Evolutionary conservation across 2,329 filamentous ascomycete genomes (phyloP), one percentile per base, ranked within the genome.

Genomic region (Aspergillus latus): DNA sequence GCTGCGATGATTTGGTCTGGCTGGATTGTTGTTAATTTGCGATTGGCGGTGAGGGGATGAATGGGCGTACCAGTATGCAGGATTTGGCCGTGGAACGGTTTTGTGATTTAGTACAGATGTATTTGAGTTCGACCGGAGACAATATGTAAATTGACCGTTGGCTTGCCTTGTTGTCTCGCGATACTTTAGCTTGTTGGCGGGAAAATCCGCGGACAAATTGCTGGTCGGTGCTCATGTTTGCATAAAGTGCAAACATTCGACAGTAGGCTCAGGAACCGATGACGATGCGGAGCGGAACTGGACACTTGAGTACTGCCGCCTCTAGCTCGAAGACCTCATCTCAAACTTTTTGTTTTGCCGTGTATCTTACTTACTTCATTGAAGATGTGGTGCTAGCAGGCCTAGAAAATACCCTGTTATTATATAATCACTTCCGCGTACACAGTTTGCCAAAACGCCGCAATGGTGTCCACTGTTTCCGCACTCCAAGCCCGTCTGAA

Each of bases 401-500:
- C 21, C 21, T 21, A 21, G 21, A 21, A 21, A 21, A 49, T 37
- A 15, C 49, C 37, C 45, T 16, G 15, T 11, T 36, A n/a, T 40
- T 40, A 15, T 15, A 6, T 40, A 6, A 13, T 15, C 11, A 13
- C 37, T 40, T 15, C 13, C n/a, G 37, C 21, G 11, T 40, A 11
- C 5, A 46, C 6, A 21, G 7, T 46, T 46, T 4, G 9, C 7
- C 9, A 16, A 34, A 29, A 47, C 29, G 44, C 29, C 15, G 29
- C 29, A 5, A 36, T 34, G 10, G 79, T 79, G 77, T 70, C 72
- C 40, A 66, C 70, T 40, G 60, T 69, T 45, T 61, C 73, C 54
- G 62, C 62, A 34, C 77, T 84, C 32, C 73, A 78, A 49, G 70
- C 72, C 30, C 80, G 80, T 49, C 71, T 85, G 15, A 78, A 74